Base-by-base conservation (phyloP, 331 rosid species). In the Prunus yedoensis region DNA sequence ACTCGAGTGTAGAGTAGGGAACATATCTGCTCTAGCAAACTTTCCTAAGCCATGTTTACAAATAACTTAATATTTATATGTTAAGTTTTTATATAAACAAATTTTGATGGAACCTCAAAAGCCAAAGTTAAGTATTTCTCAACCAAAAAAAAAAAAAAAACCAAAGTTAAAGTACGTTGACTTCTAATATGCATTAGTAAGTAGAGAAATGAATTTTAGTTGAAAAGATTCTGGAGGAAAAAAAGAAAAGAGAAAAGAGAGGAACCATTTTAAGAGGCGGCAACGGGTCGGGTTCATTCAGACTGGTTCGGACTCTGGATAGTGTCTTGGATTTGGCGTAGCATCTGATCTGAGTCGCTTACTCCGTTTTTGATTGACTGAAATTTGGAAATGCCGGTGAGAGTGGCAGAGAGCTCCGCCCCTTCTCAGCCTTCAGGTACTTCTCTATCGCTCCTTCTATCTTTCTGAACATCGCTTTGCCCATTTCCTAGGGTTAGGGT, bases 401-500 rank as follows among this genome's bases (percentile, higher is more conserved):
- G 88, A 83, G 86, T 79, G 51, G 80, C 47, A 18, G 90, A 86
- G 52, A 81, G 69, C 79, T 76, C 90, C 45, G 68, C 80, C 10
- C 84, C 86, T 72, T 77, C 86, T 70, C 86, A 73, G 66, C 23
- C 53, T 65, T 83, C 88, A 59, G 88, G 90, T 86, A 71, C 20
- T 73, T 74, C 58, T 38, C 10, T 21, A 59, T 60, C 72, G 49
- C 25, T 43, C 27, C 17, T 32, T 74, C 17, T 15, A 13, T 27
- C 10, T 13, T 46, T 5, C 20, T 12, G 17, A n/a, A 20, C 41
- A 49, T 13, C 16, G 12, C 30, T 76, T 30, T 63, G 23, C 30
- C 49, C 10, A 15, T n/a, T n/a, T 16, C 43, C 28, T 21, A 17
- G 12, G 43, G 32, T 70, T 68, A 60, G 84, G 74, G 81, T 51